Evolutionary conservation across 306 rosid genomes (phyloP), one percentile per base, ranked within the genome.

Genomic region (Corylus americana): DNA sequence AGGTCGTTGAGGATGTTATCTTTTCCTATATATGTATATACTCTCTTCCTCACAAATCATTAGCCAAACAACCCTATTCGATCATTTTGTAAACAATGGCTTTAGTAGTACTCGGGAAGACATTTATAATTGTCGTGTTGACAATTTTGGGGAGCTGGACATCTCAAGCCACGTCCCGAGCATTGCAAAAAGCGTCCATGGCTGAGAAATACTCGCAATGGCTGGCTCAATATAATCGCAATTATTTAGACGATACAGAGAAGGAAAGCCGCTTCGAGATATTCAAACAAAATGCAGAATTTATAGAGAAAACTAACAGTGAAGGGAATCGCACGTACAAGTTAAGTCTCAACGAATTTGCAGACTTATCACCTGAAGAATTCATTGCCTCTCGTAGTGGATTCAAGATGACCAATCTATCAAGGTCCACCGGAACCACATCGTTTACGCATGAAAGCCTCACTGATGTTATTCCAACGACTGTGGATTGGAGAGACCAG

Each of bases 311-410:
- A 5, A 76, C 57, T 74, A 84, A 88, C 74, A 83, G 35, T 6
- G 82, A n/a, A 6, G 75, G 55, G 37, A 81, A 88, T 37, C 64
- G 25, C 71, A 74, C 81, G 2, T 90, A 86, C 76, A 79, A 68
- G 50, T 45, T 84, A 13, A 81, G 77, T 1, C 42, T 80, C 57
- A 88, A 88, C 59, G 58, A 31, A 20, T 86, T 53, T 66, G 78
- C 87, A 53, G 83, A 86, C 77, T 69, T 63, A 22, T 85, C 84
- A 0, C 57, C 20, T 8, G 79, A 88, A 78, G 95, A 88, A 77
- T 87, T 87, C 35, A 2, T 62, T 4, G 79, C 86, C 74, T 75
- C 78, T 18, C 50, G 75, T 14, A 79, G 63, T 3, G 83, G 92
- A 22, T 73, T 50, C 78, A 86, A 20, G 31, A 4, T 44, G n/a